Evolutionary conservation across 495 filamentous ascomycete genomes (phyloP).

Genomic region (Trichoderma virens): DNA sequence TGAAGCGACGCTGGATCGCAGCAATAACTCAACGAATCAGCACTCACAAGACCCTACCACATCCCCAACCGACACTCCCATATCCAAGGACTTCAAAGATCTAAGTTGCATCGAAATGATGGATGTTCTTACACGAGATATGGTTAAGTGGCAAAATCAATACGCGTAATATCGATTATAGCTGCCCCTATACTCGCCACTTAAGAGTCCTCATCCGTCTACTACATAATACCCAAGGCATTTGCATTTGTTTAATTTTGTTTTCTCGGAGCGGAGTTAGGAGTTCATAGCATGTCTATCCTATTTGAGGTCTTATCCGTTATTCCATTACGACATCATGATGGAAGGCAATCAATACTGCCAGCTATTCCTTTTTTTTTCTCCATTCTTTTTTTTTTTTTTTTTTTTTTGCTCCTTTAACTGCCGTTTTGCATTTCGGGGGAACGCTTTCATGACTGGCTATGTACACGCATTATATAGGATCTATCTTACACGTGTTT

Average conservation of each 20-base stretch:
- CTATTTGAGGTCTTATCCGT: no score
- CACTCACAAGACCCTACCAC: slow-evolving; percentile 8
- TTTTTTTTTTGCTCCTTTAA: neutral
- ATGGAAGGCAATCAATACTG: neutral
- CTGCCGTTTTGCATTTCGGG: neutral
- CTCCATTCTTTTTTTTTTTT: neutral
- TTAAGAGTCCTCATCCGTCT: neutral
- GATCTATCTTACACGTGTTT: neutral
- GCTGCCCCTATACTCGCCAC: neutral
- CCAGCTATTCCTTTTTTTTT: neutral
- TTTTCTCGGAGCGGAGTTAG: neutral
- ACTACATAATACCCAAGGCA: neutral
- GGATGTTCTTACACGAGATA: slow-evolving; percentile 65
- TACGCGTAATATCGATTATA: slow-evolving; percentile 22
- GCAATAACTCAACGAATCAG: slow-evolving; percentile 3
- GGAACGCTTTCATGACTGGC: neutral
- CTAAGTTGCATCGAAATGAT: slow-evolving; percentile 72
- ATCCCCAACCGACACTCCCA: neutral
- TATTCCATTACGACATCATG: neutral
- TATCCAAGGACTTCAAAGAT: slow-evolving; percentile 50
- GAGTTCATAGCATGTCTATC: neutral
- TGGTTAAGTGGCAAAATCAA: slow-evolving; percentile 71
- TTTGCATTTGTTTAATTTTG: neutral
- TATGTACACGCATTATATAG: neutral
- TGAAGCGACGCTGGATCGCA: slow-evolving; percentile 22